Evolutionary conservation across 108 stramenopile genomes (phyloP), one percentile per base, ranked within the genome.

Genomic region (Nitzschia putrida): DNA sequence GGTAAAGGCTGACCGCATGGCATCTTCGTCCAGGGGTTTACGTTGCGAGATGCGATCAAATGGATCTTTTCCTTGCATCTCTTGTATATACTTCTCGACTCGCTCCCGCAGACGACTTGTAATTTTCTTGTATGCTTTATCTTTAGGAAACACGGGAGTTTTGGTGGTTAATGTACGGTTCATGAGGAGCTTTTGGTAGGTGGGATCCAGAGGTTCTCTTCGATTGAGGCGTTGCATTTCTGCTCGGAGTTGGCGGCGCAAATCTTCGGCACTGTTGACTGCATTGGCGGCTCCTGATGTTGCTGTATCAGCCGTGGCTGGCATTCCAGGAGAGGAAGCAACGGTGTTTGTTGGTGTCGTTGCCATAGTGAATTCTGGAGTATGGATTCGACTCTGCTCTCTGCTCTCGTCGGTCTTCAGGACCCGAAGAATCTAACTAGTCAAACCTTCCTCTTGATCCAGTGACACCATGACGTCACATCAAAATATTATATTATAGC

Each of bases 1-100:
- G 0, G 88, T 88, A 66, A 94, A 94, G 11, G 92, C 89, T 0
- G 88, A 79, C 51, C 89, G 68, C 72, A 94, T 85, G 45, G 60
- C 74, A 21, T 76, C 64, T 47, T 88, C 87, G 10, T 86, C 81
- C 70, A 83, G 54, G 41, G 75, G 72, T 53, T 80, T 77, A 5
- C 85, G 74, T 57, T 82, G 81, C 11, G 75, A 68, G 53, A 85
- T 82, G 43, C 85, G 74, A 85, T 85, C 85, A 59, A 75, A 80
- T 2, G 77, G 80, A 53, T 85, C 84, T 49, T 81, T 80, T 49
- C 57, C 71, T 72, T 64, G 72, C 72, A 72, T 76, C 38, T 75
- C 75, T 39, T 37, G 34, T 25, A 61, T 58, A 61, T 85, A 94
- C 10, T 69, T 61, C 57, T 91, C 90, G 0, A 94, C 89, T 0